Evolutionary conservation across 2,329 filamentous ascomycete species (phyloP).

Genomic region (Septoria petroselini): DNA sequence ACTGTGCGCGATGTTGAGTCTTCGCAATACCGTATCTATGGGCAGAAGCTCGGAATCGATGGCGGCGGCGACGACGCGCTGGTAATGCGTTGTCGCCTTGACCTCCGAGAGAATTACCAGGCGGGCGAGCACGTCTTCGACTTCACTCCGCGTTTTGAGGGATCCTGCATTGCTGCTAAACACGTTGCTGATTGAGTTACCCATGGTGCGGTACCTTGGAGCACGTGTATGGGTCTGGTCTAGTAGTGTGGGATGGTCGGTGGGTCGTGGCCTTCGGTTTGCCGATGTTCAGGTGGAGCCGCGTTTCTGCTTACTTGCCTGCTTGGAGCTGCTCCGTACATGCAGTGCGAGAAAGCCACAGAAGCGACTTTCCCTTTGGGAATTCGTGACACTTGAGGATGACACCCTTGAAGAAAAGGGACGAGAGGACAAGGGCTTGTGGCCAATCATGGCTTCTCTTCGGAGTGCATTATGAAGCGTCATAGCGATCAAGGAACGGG

Average conservation of each 20-base stretch:
- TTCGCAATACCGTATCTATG: constrained; percentile 13
- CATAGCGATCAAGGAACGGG: neutral
- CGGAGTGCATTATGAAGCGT: constrained; percentile 7
- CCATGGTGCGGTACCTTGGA: too few relatives aligned
- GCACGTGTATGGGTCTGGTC: neutral
- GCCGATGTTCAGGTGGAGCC: neutral
- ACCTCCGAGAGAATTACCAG: constrained; percentile 9
- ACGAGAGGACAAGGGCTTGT: too few relatives aligned
- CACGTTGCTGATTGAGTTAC: constrained; percentile 5
- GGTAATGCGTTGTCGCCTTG: constrained; percentile 13
- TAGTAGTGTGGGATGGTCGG: neutral
- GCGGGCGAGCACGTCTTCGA: constrained; percentile 15
- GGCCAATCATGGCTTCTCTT: constrained; percentile 9
- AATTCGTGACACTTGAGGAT: neutral
- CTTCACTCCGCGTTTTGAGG: constrained; percentile 6
- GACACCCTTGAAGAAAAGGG: neutral
- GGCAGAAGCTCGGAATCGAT: constrained; percentile 14
- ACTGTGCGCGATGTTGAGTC: constrained; percentile 15
- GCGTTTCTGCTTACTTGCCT: too few relatives aligned
- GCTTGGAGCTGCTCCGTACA: too few relatives aligned
- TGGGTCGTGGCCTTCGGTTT: neutral
- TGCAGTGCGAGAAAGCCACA: too few relatives aligned
- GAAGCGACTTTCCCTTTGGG: neutral
- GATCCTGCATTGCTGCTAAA: neutral
- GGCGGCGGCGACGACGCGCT: constrained; percentile 4